Evolutionary conservation across 495 filamentous ascomycete genomes (phyloP), one percentile per base, ranked within the genome.

Genomic region (Lepraria neglecta): DNA sequence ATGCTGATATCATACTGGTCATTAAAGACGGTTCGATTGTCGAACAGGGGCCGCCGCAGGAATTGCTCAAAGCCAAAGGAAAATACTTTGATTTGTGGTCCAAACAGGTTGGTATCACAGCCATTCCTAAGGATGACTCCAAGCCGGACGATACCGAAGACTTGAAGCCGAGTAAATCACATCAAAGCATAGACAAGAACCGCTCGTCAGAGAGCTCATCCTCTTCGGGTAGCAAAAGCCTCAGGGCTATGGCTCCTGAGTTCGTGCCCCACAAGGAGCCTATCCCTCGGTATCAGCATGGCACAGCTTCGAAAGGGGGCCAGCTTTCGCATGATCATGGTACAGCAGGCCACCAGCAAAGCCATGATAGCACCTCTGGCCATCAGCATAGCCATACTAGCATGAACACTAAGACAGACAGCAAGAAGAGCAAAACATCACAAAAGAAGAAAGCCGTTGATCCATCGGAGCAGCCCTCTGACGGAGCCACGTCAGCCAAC

Each of bases 1-100:
- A 75, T 60, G 72, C 73, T 42, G 76, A 78, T 66, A 68, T 64
- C 3, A 70, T 77, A n/a, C 27, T 76, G 10, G 73, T 75, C 3
- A 70, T 75, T 62, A 64, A 64, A 11, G 67, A 65, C 24, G 73
- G 73, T 4, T 50, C 53, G 15, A 71, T 75, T 43, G 40, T 70
- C 47, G 74, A 75, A 64, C 68, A 69, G 28, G 63, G 65, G 9
- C n/a, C 59, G 7, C 60, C 61, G 1, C 67, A 70, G 6, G 72
- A 77, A 40, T 61, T 78, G 15, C 65, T 76, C 17, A 66, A 74
- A 17, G 70, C 68, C 10, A 59, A 68, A 27, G 74, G 77, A 6
- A 74, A 75, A 17, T 76, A 73, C 21, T 72, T 72, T 7, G 65
- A 64, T 21, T 71, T 78, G 21, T 64, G 76, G 48, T 71, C 73